Percentiles rank a stretch among this genome's conserved stretches.
Evolutionary conservation across 2,329 filamentous ascomycete genomes (phyloP).

Genomic region (Epichloe uncinata): DNA sequence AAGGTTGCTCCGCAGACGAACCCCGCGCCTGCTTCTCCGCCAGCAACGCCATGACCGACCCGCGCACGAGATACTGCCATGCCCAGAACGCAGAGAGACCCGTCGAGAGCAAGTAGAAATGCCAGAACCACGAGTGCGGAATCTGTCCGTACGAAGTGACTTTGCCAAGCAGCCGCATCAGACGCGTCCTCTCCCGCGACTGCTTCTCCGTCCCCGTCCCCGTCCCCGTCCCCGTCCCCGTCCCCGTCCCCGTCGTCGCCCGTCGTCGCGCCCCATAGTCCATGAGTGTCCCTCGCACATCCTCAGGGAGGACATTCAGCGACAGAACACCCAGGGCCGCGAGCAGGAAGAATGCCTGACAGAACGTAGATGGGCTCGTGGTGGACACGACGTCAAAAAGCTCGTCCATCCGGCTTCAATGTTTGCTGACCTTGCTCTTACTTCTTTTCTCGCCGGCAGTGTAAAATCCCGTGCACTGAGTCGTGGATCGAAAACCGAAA

Average conservation of each 20-base stretch:
- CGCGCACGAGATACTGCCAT: constrained; percentile 43
- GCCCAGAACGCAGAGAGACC: constrained; percentile 62
- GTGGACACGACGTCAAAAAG: neutral
- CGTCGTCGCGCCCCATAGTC: constrained; percentile 36
- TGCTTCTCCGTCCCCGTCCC: no score
- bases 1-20: constrained; percentile 5
- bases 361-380: neutral
- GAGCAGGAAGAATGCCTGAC: constrained; percentile 33
- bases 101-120: constrained; percentile 71
- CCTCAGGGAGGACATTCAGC: constrained; percentile 30
- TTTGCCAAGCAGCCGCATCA: constrained; percentile 6
- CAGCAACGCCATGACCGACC: constrained; percentile 37
- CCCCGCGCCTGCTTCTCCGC: constrained; percentile 21
- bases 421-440: neutral
- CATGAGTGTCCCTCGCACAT: constrained; percentile 30
- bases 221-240: no score
- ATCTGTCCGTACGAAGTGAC: constrained; percentile 37
- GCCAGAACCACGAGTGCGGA: constrained; percentile 78
- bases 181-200: neutral
- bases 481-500: no score
- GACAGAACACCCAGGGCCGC: constrained; percentile 26
- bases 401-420: neutral
- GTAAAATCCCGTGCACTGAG: no score
- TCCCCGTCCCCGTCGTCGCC: neutral
- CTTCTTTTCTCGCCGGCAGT: no score